phyloP scores from a whole-genome alignment of 2,329 filamentous ascomycete species.

The Ploettnerulaceae sp. region DNA sequence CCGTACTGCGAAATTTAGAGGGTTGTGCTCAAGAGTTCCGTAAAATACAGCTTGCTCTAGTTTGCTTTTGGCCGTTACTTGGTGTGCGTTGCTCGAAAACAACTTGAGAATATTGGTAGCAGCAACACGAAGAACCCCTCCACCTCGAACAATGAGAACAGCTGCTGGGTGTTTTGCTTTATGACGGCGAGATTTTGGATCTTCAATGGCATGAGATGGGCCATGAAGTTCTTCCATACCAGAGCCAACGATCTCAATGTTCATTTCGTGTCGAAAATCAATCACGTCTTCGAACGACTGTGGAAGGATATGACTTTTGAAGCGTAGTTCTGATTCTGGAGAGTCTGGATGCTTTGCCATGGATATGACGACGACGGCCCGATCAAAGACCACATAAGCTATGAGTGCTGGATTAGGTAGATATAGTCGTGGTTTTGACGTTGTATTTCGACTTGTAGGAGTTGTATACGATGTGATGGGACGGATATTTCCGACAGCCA shows the following conservation, averaged over 20 bases:
- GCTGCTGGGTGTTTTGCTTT: slow-evolving; percentile 58
- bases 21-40: slow-evolving; percentile 73
- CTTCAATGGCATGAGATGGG: slow-evolving; percentile 39
- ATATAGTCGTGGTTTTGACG: slow-evolving; percentile 60
- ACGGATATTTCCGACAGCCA: slow-evolving; percentile 61
- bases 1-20: slow-evolving; percentile 75
- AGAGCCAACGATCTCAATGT: slow-evolving; percentile 59
- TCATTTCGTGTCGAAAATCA: slow-evolving; percentile 64
- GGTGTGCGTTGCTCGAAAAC: slow-evolving; percentile 50
- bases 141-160: slow-evolving; percentile 58
- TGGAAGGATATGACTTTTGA: slow-evolving; percentile 58
- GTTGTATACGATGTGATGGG: slow-evolving; percentile 61
- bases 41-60: slow-evolving; percentile 95
- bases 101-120: slow-evolving; percentile 57
- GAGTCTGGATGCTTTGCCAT: slow-evolving; percentile 62
- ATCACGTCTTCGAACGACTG: slow-evolving; percentile 81
- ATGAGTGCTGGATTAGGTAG: slow-evolving; percentile 75
- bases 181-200: slow-evolving; percentile 45
- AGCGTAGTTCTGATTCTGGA: slow-evolving; percentile 70
- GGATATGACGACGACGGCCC: slow-evolving; percentile 72
- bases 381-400: slow-evolving; percentile 76
- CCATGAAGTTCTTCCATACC: slow-evolving; percentile 56
- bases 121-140: slow-evolving; percentile 55
- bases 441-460: slow-evolving; percentile 37
- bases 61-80: slow-evolving; percentile 78